Percentiles rank a stretch among this genome's conserved stretches.
phyloP scores from a whole-genome alignment of 208 protist species.

The Angomonas deanei region DNA sequence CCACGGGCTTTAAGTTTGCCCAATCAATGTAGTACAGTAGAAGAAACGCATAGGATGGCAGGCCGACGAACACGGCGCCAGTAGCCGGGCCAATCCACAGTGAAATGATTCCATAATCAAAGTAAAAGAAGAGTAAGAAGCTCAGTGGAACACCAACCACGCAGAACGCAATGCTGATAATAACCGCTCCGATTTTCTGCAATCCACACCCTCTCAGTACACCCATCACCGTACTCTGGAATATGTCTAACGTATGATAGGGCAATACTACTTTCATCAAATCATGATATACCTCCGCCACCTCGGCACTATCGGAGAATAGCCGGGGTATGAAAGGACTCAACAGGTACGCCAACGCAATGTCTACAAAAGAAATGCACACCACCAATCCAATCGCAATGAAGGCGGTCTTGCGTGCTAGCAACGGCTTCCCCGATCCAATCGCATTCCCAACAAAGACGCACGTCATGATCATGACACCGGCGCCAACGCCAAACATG shows the following conservation, averaged over 20 bases:
- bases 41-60: conserved; percentile 59
- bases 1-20: conserved; percentile 55
- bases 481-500: conserved; percentile 65
- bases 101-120: conserved; percentile 55
- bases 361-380: conserved; percentile 32
- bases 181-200: conserved; percentile 56
- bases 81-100: conserved; percentile 73
- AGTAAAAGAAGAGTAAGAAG: conserved; percentile 76
- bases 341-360: conserved; percentile 36
- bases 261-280: conserved; percentile 63
- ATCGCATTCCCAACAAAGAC: conserved; percentile 84
- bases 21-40: conserved; percentile 71
- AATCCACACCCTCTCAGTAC: conserved; percentile 69
- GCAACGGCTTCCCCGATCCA: conserved; percentile 57
- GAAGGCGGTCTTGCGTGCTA: conserved; percentile 59
- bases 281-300: conserved; percentile 33
- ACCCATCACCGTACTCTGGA: conserved; percentile 78
- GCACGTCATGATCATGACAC: conserved; percentile 57
- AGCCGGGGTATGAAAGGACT: conserved; percentile 54
- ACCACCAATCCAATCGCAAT: conserved; percentile 47
- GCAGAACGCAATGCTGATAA: conserved; percentile 62
- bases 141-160: conserved; percentile 60
- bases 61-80: conserved; percentile 37
- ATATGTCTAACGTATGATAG: conserved; percentile 76
- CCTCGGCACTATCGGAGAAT: conserved; percentile 47